Base-by-base conservation (phyloP, 306 rosid genomes). In the Acacia confusa region DNA sequence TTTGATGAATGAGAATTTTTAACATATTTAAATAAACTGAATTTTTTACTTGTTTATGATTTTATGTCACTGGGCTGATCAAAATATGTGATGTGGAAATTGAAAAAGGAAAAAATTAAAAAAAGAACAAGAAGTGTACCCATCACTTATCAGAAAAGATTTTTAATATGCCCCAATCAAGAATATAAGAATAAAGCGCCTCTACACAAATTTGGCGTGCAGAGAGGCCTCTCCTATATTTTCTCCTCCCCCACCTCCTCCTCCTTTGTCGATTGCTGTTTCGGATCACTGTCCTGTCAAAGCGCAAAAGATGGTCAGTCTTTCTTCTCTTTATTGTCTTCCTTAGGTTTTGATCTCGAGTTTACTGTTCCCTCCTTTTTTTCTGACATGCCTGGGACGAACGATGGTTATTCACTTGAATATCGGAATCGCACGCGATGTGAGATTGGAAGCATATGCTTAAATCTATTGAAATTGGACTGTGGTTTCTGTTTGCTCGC, bases 211-310 rank as follows among this genome's bases (percentile, higher is more conserved):
- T 20, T 24, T 24, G 38, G 57, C 27, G n/a, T 43, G 57, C 32
- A 14, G 57, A 6, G 75, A 44, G 57, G 19, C 50, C 75, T 22
- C 47, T 22, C 75, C 57, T 70, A 24, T 44, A 70, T 70, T 43
- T 58, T 60, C 34, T 70, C 38, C 57, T 70, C 74, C 52, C 74
- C 53, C 40, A 27, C 69, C 69, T 63, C 68, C 55, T 63, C 68
- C 55, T 70, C 53, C 55, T 12, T 70, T 70, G 75, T 70, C 75
- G 57, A 70, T 70, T 22, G 75, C 57, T 44, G 57, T 70, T 43
- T 24, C n/a, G 75, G 6, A 44, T 70, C 75, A 14, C 48, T 43
- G 57, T 70, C 75, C 75, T 70, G 1, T 44, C 57, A 41, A 70
- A 24, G 53, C 20, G 38, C 75, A 24, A 70, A 70, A 70, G 38